phyloP scores from a whole-genome alignment of 306 rosid genomes.

The Myrica gale region DNA sequence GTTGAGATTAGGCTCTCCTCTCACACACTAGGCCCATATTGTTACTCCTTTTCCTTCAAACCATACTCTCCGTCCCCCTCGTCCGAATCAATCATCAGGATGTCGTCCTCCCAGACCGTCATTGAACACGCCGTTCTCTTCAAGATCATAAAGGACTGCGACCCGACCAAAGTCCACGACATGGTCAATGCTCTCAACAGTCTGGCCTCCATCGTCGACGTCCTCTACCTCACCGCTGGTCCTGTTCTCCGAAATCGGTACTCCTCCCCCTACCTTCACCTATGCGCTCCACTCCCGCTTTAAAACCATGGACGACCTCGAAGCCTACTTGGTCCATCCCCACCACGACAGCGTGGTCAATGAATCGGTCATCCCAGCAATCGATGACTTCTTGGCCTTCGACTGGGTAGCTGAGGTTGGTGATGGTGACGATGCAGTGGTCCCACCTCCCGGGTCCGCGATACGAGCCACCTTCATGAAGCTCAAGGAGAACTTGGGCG shows the following conservation, averaged over 20 bases:
- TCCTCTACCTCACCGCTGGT: constrained; percentile 44
- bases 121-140: constrained; percentile 81
- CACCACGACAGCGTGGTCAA: constrained; percentile 66
- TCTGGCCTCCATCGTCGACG: constrained; percentile 56
- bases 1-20: constrained; percentile 27
- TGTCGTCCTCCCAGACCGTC: constrained; percentile 40
- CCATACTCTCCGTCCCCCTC: constrained; percentile 10
- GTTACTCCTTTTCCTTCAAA: constrained; percentile 13
- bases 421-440: constrained; percentile 8
- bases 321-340: constrained; percentile 55
- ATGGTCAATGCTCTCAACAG: constrained; percentile 55
- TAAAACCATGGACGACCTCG: constrained; percentile 59
- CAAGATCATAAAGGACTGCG: constrained; percentile 72
- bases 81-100: constrained; percentile 12
- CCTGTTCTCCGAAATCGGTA: too few species aligned
- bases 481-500: constrained; percentile 52
- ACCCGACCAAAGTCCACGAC: constrained; percentile 51
- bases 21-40: constrained; percentile 20
- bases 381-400: constrained; percentile 85
- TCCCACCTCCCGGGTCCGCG: constrained; percentile 53
- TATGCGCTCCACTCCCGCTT: constrained; percentile 88
- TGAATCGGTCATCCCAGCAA: constrained; percentile 58
- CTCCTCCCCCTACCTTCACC: constrained; percentile 53
- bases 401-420: constrained; percentile 64
- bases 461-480: constrained; percentile 59